A percentile compares a stretch with the other conserved stretches of the same genome.
These are phyloP conservation scores for Bassia scoparia DNA, from an alignment of 148 eudicot species.

Conservation along the genomic window DNA sequence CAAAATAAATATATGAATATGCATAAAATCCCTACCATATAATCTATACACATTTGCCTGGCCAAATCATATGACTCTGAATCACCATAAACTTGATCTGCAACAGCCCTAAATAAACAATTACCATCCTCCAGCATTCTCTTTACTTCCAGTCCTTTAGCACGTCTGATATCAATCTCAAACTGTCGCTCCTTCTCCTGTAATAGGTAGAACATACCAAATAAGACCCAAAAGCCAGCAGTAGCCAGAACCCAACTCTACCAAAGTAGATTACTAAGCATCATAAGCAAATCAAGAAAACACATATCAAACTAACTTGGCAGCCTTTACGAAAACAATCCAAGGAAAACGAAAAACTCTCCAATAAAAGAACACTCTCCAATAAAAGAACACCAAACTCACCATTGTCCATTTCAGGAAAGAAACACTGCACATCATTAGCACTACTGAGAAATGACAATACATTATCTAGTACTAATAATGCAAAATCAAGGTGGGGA, in stretches of 20 bases:
- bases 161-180: conserved; percentile 80
- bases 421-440: background rate
- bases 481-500: background rate
- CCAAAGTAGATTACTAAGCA: background rate
- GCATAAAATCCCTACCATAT: conserved; percentile 56
- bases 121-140: conserved; percentile 94
- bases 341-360: no score
- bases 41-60: conserved; percentile 98
- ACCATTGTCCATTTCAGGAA: background rate
- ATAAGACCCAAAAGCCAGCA: background rate
- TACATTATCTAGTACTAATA: background rate
- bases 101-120: conserved; percentile 97
- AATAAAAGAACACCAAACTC: background rate
- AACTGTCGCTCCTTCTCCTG: conserved; percentile 95
- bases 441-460: background rate
- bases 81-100: conserved; percentile 98
- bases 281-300: background rate
- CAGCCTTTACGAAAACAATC: no score
- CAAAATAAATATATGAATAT: background rate
- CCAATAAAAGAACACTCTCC: no score
- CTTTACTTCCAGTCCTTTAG: conserved; percentile 85
- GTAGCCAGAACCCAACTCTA: background rate
- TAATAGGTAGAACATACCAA: conserved; percentile 19
- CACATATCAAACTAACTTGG: background rate
- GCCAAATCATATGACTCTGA: conserved; percentile 82